Base-by-base conservation (phyloP, 768 basidiomycete species). In the Russula sp. region DNA sequence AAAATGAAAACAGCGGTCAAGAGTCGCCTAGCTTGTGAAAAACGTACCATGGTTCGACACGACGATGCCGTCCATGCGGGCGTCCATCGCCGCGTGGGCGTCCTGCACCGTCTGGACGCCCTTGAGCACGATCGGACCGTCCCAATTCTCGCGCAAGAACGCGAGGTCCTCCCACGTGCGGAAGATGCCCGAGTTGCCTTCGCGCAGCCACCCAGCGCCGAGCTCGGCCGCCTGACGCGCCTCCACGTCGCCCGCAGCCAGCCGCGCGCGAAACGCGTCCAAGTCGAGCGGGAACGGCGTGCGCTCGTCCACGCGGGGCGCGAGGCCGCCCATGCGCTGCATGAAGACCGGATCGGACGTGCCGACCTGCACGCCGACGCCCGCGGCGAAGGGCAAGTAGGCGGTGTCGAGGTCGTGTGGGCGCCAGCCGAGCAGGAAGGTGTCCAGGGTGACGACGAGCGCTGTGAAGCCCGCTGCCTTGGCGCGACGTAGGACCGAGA, bases 371-470 rank as follows among this genome's bases (percentile, higher is more conserved):
- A 76, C 73, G 7, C 88, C 88, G 20, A 84, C 72, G 7, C 87
- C 87, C 59, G 86, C 83, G 0, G 67, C 66, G 69, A 90, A 87
- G 7, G 89, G 88, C 14, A 88, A 76, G 69, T 82, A 91, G 0
- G 81, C 75, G 3, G 72, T 78, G 52, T 82, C 78, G 57, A 92
- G 75, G 68, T 92, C 89, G 70, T 86, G 84, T 4, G 87, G 87
- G 3, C 88, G 83, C 87, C 86, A 91, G 25, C 87, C 89, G 36
- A 90, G 71, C 0, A 74, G 56, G 79, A 84, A 84, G 1, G 88
- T 87, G 71, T 93, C 90, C 13, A 91, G 76, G 0, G 90, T 91
- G 65, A 93, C 78, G n/a, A 92, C 82, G 39, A 92, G 83, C 14
- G 84, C 82, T 5, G 75, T 81, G 73, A 83, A 93, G 16, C 86